phyloP scores from a whole-genome alignment of 192 early-diverging fungal genomes.

The Umbelopsis ramanniana region DNA sequence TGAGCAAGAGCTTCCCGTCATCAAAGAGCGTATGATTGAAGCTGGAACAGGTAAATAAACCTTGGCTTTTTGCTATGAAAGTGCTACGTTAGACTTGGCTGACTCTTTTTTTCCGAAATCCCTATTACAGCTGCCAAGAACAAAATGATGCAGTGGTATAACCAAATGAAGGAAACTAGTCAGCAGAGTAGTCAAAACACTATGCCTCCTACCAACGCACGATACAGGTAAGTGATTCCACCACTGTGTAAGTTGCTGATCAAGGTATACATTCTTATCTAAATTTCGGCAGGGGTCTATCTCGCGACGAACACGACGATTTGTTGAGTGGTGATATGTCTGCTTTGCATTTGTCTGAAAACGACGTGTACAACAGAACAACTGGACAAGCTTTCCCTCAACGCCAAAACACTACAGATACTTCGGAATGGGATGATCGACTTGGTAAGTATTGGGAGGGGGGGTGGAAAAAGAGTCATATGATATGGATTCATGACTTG shows the following conservation, averaged over 20 bases:
- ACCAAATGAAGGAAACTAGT: constrained; percentile 47
- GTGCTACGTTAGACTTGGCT: no score
- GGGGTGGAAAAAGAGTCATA: neutral
- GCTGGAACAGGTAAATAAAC: constrained; percentile 50
- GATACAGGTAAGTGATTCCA: constrained; percentile 24
- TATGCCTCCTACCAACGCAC: constrained; percentile 12
- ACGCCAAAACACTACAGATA: neutral
- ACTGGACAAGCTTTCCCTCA: constrained; percentile 17
- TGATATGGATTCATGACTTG: neutral
- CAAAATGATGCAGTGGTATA: constrained; percentile 61
- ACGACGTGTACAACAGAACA: constrained; percentile 40
- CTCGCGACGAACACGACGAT: constrained; percentile 39
- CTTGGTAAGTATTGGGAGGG: constrained; percentile 24
- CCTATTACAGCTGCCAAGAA: constrained; percentile 56
- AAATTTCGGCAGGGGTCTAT: constrained; percentile 28
- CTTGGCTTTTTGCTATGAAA: no score
- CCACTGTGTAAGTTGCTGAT: no score
- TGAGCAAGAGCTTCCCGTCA: constrained; percentile 57
- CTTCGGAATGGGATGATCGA: constrained; percentile 22
- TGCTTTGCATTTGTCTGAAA: constrained; percentile 41
- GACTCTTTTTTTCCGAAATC: no score
- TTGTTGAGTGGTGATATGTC: constrained; percentile 41
- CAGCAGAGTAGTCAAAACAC: constrained; percentile 16
- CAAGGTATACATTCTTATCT: no score
- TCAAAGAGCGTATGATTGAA: constrained; percentile 59